Evolutionary conservation across 2,329 filamentous ascomycete species (phyloP).

Genomic region (Geoglossum cookeanum): DNA sequence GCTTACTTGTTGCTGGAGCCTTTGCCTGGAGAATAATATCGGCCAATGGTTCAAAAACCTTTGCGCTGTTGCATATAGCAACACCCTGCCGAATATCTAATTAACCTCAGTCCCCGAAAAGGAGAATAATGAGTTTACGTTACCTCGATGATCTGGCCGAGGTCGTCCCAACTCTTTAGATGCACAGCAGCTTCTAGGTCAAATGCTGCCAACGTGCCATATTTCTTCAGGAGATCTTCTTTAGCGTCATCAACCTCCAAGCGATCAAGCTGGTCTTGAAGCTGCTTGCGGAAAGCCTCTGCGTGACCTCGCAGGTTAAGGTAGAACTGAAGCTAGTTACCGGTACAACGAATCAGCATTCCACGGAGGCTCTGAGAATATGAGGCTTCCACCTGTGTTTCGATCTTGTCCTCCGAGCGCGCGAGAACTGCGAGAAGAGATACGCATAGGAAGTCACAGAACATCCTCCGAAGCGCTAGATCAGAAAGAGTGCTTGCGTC

Average conservation of each 20-base stretch:
- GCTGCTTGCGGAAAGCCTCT: conserved; percentile 31
- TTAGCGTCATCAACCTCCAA: conserved; percentile 24
- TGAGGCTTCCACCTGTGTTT: conserved; percentile 19
- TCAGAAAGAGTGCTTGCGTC: conserved; percentile 21
- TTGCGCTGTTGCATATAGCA: conserved; percentile 14
- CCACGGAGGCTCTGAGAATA: neutral
- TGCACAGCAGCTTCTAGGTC: conserved; percentile 59
- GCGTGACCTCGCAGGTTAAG: conserved; percentile 40
- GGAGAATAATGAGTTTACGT: neutral
- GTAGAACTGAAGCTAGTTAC: conserved; percentile 39
- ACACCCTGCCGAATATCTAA: conserved; percentile 5
- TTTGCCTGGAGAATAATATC: conserved; percentile 39
- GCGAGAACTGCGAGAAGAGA: conserved; percentile 28
- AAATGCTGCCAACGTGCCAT: conserved; percentile 49
- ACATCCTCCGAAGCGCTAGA: conserved; percentile 38
- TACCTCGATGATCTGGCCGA: conserved; percentile 38
- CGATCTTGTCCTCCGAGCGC: conserved; percentile 23
- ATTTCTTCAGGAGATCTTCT: conserved; percentile 39
- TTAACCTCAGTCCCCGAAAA: neutral
- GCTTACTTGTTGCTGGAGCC: neutral
- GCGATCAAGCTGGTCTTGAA: conserved; percentile 22
- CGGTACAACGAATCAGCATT: conserved; percentile 14
- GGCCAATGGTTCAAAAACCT: conserved; percentile 43
- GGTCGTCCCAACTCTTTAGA: conserved; percentile 46
- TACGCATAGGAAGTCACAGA: conserved; percentile 49